A percentile compares a stretch with the other conserved stretches of the same genome.
phyloP scores from a whole-genome alignment of 2,329 filamentous ascomycete species.

The Aspergillus udagawae region DNA sequence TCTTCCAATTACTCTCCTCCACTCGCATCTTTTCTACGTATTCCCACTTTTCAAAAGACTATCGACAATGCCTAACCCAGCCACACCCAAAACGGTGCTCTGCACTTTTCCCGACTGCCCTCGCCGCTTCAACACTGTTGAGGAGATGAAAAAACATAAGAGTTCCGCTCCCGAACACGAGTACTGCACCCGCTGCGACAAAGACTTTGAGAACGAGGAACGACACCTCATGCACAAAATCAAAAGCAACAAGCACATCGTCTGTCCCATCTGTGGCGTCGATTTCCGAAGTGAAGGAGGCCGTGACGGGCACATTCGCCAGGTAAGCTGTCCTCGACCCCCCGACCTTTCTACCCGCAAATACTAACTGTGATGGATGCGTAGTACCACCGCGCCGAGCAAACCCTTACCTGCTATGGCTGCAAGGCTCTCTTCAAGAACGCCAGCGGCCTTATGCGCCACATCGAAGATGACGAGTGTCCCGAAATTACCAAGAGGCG shows the following conservation, averaged over 20 bases:
- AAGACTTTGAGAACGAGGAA: constrained; percentile 46
- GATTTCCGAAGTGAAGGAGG: constrained; percentile 54
- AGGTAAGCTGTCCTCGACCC: constrained; percentile 35
- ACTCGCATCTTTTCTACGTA: background rate
- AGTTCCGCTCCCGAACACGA: constrained; percentile 34
- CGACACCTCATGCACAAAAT: constrained; percentile 48
- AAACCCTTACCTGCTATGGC: constrained; percentile 47
- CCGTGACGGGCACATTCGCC: constrained; percentile 49
- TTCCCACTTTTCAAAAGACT: no score
- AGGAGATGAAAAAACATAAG: constrained; percentile 52
- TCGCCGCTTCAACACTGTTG: constrained; percentile 41
- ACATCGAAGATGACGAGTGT: constrained; percentile 54
- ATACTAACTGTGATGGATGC: background rate
- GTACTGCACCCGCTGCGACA: constrained; percentile 40
- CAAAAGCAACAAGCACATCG: constrained; percentile 44
- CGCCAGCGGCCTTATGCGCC: constrained; percentile 48
- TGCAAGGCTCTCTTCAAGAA: constrained; percentile 47
- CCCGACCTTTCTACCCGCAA: background rate
- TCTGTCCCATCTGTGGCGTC: constrained; percentile 54
- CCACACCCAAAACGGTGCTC: constrained; percentile 24
- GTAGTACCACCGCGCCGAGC: constrained; percentile 48
- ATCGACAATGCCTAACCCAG: constrained; percentile 8
- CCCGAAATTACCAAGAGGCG: constrained; percentile 36
- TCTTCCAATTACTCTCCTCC: background rate
- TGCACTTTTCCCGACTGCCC: constrained; percentile 48